Conservation (phyloP, 2,329 filamentous ascomycete species). For the Cladosporium sp. region DNA sequence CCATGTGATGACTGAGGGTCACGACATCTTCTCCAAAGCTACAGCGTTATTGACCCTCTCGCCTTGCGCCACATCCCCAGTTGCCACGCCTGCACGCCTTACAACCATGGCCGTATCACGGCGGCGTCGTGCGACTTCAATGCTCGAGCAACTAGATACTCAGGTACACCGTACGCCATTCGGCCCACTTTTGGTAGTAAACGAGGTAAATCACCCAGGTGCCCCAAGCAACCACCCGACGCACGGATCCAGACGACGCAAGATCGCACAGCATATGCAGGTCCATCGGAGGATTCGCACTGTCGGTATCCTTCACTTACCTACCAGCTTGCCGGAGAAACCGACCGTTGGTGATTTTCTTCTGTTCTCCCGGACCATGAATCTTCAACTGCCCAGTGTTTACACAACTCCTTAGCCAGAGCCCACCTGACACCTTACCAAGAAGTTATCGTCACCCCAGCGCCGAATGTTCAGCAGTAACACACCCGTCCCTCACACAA, state of each 20-base stretch:
- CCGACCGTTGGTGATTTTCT: not conserved
- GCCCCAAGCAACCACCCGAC: conserved; percentile 1
- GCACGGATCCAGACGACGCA: conserved; percentile 6
- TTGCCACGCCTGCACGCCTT: conserved; percentile 10
- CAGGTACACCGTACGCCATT: not conserved
- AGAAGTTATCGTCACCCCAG: too few relatives aligned
- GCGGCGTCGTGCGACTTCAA: not conserved
- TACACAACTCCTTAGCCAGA: too few relatives aligned
- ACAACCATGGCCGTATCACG: conserved; percentile 2
- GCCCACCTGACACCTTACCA: too few relatives aligned
- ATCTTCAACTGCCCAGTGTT: too few relatives aligned
- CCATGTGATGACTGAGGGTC: conserved; percentile 7
- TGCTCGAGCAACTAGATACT: conserved; percentile 5
- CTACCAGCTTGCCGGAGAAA: not conserved
- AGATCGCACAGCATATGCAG: conserved; percentile 11
- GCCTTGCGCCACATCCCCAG: conserved; percentile 7
- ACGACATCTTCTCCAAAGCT: conserved; percentile 6
- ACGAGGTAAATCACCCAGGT: not conserved
- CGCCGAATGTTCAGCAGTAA: too few relatives aligned
- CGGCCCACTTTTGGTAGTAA: not conserved
- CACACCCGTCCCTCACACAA: not conserved
- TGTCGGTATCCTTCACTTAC: not conserved
- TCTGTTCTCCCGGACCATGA: too few relatives aligned
- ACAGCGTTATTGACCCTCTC: not conserved
- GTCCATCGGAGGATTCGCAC: conserved; percentile 5